Base-by-base conservation (phyloP, 1,139 yeast genomes). In the Yamadazyma diddensiae region DNA sequence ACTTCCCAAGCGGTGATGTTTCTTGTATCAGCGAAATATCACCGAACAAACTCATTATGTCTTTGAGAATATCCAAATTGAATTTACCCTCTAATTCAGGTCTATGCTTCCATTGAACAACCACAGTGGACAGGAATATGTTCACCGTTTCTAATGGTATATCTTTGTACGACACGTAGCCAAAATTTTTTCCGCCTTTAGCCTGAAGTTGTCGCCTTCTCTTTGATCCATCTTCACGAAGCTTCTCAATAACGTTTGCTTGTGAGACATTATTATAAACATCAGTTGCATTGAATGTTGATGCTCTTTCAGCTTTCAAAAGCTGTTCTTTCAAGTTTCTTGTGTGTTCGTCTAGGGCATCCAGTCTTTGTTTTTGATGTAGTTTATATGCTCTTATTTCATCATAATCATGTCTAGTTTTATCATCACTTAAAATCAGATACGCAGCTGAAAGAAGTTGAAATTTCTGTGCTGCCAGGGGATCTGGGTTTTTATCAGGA, bases 21-120 rank as follows among this genome's bases (percentile, higher is more conserved):
- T 56, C 31, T 15, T 39, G 24, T 1, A 57, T 52, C 0, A 41
- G 21, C 5, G 32, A 37, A 1, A 73, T 48, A 0, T 56, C 45
- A 0, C 81, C 80, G 51, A 75, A 76, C 2, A 65, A 65, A 16
- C 47, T 43, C 78, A 76, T 71, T 15, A 75, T 54, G 31, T 59
- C 55, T 11, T 26, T 23, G 9, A 76, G 44, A 1, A 65, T 52
- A 2, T 57, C 63, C 3, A 45, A 46, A 18, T 55, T 57, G 21
- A 73, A 54, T 18, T 52, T 37, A 1, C 47, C 63, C 10, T 48
- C 47, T 8, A 70, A 36, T 30, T 62, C 68, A 3, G 61, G 58
- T 33, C 60, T 60, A 35, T 57, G 58, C 43, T 73, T 74, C 77
- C 79, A 73, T 37, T 54, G 60, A 11, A 74, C 58, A 11, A 49